Base-by-base conservation (phyloP, 148 eudicot species). In the Camellia sinensis region DNA sequence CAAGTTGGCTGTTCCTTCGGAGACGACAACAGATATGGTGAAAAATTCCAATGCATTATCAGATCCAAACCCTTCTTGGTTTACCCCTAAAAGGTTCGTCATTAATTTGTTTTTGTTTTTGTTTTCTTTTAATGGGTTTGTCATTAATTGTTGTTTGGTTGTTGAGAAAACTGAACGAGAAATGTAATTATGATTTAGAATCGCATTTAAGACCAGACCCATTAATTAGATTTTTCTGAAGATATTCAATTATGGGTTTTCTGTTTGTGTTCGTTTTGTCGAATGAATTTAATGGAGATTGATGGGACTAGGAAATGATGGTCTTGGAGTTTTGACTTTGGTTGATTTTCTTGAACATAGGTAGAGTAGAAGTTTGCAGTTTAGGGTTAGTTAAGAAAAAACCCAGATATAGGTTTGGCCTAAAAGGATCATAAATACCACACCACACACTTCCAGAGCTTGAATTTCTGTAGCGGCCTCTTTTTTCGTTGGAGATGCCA, bases 121-220 rank as follows among this genome's bases (percentile, higher is more conserved):
- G 98, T 90, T 91, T 79, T 90, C 93, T 46, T 93, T 95, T 40
- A 85, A 82, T 85, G 91, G 97, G 98, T 92, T 48, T 44, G 8
- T 50, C 12, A 54, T 77, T 81, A 81, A 21, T 50, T 44, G 46
- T 22, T 37, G 53, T 45, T 73, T 75, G 21, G 73, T 76, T 57
- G 45, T 46, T 22, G 45, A 18, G 66, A 43, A 17, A 68, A 21
- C 44, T 45, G 2, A 48, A 7, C 19, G 10, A 22, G 10, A 50
- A 6, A 73, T 21, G 43, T 13, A 53, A 17, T 66, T 54, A 5
- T 50, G 46, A 64, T 65, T 40, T 65, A 44, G n/a, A 59, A 19
- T 64, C 2, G 37, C 7, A 54, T 7, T 14, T 12, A 9, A 10
- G 29, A 62, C 7, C 18, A 12, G 50, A n/a, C 48, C 19, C n/a